Conservation (phyloP, 2,329 filamentous ascomycete genomes). For the Ophiostoma sp. region DNA sequence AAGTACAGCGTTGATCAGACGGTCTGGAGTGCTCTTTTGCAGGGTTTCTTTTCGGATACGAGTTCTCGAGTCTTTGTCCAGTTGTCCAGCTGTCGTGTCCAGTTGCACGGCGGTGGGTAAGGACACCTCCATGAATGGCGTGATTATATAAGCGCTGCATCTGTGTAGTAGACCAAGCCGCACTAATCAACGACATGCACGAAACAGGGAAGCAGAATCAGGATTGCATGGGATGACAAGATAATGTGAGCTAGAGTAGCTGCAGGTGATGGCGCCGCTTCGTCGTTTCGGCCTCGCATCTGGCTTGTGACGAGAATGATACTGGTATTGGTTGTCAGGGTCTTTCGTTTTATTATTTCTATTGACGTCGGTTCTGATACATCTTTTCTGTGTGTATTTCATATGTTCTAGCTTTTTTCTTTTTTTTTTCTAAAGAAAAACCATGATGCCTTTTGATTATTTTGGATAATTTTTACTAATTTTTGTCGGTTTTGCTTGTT, state of each 20-base stretch:
- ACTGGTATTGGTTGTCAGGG: background rate
- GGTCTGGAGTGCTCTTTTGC: constrained; percentile 4
- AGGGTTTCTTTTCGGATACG: background rate
- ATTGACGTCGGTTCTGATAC: no score
- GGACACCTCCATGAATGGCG: background rate
- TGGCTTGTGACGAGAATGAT: background rate
- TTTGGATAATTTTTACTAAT: no score
- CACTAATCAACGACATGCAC: background rate
- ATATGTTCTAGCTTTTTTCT: no score
- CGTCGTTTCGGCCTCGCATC: constrained; percentile 1
- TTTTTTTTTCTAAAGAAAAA: no score
- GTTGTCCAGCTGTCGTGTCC: background rate
- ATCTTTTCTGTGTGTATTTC: no score
- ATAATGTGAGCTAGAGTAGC: constrained; percentile 2
- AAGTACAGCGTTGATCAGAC: constrained; percentile 6
- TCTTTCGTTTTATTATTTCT: background rate
- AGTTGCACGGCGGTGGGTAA: background rate
- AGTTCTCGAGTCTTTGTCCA: background rate
- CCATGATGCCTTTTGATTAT: no score
- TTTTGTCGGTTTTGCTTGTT: no score
- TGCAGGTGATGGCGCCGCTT: constrained; percentile 8
- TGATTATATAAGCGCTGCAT: background rate
- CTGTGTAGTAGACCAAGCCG: background rate
- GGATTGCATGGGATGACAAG: background rate
- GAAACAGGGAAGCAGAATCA: background rate